phyloP scores from a whole-genome alignment of 768 basidiomycete genomes.

The Auriscalpium orientale region DNA sequence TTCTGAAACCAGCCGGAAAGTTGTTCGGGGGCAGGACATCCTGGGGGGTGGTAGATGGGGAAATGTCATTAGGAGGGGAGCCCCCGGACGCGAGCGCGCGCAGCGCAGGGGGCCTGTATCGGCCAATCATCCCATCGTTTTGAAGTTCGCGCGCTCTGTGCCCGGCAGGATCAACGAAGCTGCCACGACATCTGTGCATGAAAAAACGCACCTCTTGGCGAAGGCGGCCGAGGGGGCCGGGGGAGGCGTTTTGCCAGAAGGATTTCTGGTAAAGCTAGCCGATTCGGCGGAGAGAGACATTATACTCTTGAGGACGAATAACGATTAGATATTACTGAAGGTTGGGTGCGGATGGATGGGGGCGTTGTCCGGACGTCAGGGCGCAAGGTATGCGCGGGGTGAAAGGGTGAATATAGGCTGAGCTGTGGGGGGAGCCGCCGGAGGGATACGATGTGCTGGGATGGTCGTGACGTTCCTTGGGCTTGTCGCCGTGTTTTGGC shows the following conservation, averaged over 20 bases:
- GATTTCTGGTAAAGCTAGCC: conserved; percentile 73
- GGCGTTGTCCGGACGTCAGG: conserved; percentile 5
- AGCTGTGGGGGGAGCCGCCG: background rate
- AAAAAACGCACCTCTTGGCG: conserved; percentile 63
- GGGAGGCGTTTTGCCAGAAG: conserved; percentile 85
- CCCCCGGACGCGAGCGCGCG: conserved; percentile 58
- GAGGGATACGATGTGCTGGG: conserved; percentile 33
- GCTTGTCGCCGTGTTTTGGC: conserved; percentile 15
- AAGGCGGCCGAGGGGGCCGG: conserved; percentile 86
- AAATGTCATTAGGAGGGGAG: conserved; percentile 64
- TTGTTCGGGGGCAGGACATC: conserved; percentile 65
- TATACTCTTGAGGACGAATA: conserved; percentile 59
- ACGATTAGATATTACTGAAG: conserved; percentile 77
- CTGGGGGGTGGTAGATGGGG: conserved; percentile 49
- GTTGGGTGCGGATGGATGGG: conserved; percentile 14
- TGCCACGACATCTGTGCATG: conserved; percentile 12
- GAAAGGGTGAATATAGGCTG: conserved; percentile 6
- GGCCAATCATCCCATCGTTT: conserved; percentile 61
- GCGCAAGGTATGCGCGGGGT: conserved; percentile 22
- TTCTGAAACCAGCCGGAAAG: conserved; percentile 81
- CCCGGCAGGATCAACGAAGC: conserved; percentile 11
- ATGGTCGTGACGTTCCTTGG: conserved; percentile 28
- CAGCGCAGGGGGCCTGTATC: conserved; percentile 80
- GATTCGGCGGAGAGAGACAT: conserved; percentile 91
- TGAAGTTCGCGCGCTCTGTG: conserved; percentile 79